Evolutionary conservation across 305 asterid species (phyloP).

Genomic region (Fraxinus sp.): DNA sequence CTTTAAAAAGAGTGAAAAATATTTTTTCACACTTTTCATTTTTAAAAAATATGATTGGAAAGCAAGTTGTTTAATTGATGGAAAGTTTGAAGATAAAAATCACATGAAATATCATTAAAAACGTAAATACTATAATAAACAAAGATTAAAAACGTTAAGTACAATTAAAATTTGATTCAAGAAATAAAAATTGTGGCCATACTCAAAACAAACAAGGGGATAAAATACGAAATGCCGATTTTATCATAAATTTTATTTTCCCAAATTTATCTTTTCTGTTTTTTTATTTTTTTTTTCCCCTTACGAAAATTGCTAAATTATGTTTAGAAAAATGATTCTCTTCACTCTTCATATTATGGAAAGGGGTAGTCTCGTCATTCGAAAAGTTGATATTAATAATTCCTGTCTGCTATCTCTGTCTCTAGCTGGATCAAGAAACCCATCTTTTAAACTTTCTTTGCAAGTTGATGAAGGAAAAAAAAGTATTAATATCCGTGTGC

Average conservation of each 20-base stretch:
- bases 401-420: conserved; percentile 47
- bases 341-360: conserved; percentile 1
- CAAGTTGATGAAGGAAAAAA: conserved; percentile 37
- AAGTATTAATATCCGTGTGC: background rate
- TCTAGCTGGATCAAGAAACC: conserved; percentile 37
- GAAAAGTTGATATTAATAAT: conserved; percentile 28
- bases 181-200: too few species aligned
- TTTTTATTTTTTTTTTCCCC: background rate
- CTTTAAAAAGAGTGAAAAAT: too few species aligned
- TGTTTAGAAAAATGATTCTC: background rate
- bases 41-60: too few species aligned
- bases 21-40: too few species aligned
- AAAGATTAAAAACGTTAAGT: too few species aligned
- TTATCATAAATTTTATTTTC: too few species aligned
- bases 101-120: too few species aligned
- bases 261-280: too few species aligned
- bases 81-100: too few species aligned
- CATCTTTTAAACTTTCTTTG: conserved; percentile 41
- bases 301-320: background rate
- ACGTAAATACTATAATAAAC: too few species aligned
- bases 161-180: too few species aligned
- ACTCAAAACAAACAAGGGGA: background rate
- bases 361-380: conserved; percentile 47
- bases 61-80: too few species aligned
- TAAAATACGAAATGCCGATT: background rate